Evolutionary conservation across 768 basidiomycete genomes (phyloP).

Genomic region (Tulasnella sp.): DNA sequence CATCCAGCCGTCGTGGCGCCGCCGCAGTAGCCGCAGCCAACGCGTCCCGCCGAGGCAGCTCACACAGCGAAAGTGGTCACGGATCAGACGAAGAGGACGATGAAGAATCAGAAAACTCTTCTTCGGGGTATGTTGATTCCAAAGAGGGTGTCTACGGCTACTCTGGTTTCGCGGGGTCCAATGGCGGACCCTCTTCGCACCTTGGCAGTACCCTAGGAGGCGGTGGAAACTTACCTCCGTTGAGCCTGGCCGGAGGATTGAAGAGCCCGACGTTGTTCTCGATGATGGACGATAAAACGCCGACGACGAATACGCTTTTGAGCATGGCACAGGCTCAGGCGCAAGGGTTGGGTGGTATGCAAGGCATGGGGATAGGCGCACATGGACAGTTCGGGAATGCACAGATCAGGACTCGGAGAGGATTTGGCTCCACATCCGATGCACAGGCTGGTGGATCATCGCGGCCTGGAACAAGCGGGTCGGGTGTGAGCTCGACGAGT

Average conservation of each 20-base stretch:
- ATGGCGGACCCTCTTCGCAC: slow-evolving; percentile 33
- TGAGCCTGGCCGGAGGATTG: slow-evolving; percentile 9
- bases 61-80: neutral
- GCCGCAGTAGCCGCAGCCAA: slow-evolving; percentile 11
- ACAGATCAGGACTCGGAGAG: slow-evolving; percentile 7
- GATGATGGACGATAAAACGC: slow-evolving; percentile 59
- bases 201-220: neutral
- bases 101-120: slow-evolving; percentile 57
- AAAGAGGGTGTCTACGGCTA: slow-evolving; percentile 42
- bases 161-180: neutral
- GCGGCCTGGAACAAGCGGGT: neutral
- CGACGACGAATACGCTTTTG: slow-evolving; percentile 74
- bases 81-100: slow-evolving; percentile 71
- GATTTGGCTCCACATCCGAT: neutral
- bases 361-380: neutral
- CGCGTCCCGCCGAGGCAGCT: neutral
- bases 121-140: slow-evolving; percentile 46
- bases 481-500: neutral
- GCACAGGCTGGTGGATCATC: neutral
- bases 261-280: slow-evolving; percentile 43
- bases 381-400: neutral
- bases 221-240: slow-evolving; percentile 1
- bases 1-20: slow-evolving; percentile 16
- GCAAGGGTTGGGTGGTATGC: slow-evolving; percentile 33
- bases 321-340: slow-evolving; percentile 69